Evolutionary conservation across 495 filamentous ascomycete species (phyloP).

Genomic region (Penicillium subrubescens): DNA sequence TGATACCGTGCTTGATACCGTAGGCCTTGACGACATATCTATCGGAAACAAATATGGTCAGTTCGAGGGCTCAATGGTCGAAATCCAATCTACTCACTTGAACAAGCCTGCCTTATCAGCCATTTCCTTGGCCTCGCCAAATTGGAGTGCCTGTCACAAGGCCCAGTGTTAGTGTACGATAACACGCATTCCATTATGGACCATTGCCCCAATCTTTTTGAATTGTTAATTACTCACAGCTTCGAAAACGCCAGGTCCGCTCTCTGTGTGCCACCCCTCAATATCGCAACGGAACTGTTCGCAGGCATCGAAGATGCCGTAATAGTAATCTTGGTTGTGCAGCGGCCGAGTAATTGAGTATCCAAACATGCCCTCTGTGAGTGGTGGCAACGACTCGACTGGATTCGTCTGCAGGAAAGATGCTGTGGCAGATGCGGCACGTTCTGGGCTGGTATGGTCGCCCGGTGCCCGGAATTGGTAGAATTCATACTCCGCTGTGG

Average conservation of each 20-base stretch:
- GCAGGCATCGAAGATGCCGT: constrained; percentile 85
- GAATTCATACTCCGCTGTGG: constrained; percentile 92
- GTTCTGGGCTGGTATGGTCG: constrained; percentile 46
- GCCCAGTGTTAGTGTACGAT: neutral
- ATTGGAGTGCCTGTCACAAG: constrained; percentile 68
- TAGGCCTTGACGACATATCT: constrained; percentile 85
- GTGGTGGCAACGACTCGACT: constrained; percentile 65
- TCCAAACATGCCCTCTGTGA: constrained; percentile 98
- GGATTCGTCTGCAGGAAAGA: constrained; percentile 73
- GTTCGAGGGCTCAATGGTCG: neutral
- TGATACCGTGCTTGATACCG: constrained; percentile 83
- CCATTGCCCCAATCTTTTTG: neutral
- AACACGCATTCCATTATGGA: neutral
- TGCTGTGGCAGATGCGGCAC: constrained; percentile 72
- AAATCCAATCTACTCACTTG: constrained; percentile 62
- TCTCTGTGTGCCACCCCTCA: constrained; percentile 98
- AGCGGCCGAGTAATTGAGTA: constrained; percentile 92
- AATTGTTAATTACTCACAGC: constrained; percentile 56
- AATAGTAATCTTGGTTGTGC: constrained; percentile 94
- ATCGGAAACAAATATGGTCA: neutral
- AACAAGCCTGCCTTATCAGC: constrained; percentile 90
- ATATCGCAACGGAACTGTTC: constrained; percentile 78
- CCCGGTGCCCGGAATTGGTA: constrained; percentile 82
- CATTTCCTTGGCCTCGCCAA: constrained; percentile 80
- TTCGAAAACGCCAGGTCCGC: constrained; percentile 93